phyloP scores from a whole-genome alignment of 495 filamentous ascomycete species.

The Annulohypoxylon bovei region DNA sequence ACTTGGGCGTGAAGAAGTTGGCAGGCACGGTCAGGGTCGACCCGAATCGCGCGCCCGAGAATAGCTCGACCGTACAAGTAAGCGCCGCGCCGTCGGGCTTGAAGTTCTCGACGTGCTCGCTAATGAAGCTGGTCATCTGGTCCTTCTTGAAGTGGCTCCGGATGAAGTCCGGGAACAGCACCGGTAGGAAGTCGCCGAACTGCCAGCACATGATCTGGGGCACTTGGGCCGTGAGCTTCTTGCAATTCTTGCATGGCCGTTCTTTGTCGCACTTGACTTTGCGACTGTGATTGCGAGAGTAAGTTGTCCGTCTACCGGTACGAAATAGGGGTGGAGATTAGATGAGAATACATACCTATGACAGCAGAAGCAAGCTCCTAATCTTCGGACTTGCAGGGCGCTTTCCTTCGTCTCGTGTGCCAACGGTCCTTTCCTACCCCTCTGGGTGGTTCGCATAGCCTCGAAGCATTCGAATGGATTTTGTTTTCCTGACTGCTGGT shows the following conservation, averaged over 20 bases:
- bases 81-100: constrained; percentile 46
- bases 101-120: constrained; percentile 54
- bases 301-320: constrained; percentile 22
- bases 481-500: constrained; percentile 52
- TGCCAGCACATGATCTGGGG: constrained; percentile 59
- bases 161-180: constrained; percentile 61
- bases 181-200: constrained; percentile 55
- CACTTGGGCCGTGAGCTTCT: constrained; percentile 53
- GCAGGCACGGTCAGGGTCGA: constrained; percentile 52
- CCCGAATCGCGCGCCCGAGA: constrained; percentile 52
- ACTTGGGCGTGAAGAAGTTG: constrained; percentile 58
- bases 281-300: constrained; percentile 33
- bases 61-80: constrained; percentile 54
- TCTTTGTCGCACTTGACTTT: constrained; percentile 59
- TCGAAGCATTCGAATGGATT: constrained; percentile 62
- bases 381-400: constrained; percentile 57
- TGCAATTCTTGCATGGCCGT: constrained; percentile 59
- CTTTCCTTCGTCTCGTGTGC: constrained; percentile 57
- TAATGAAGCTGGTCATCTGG: constrained; percentile 55
- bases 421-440: constrained; percentile 59
- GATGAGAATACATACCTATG: constrained; percentile 45
- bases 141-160: constrained; percentile 56
- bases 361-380: constrained; percentile 62
- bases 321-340: constrained; percentile 13
- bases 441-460: constrained; percentile 54